Evolutionary conservation across 148 eudicot genomes (phyloP).

Genomic region (Dysphania ambrosioides): DNA sequence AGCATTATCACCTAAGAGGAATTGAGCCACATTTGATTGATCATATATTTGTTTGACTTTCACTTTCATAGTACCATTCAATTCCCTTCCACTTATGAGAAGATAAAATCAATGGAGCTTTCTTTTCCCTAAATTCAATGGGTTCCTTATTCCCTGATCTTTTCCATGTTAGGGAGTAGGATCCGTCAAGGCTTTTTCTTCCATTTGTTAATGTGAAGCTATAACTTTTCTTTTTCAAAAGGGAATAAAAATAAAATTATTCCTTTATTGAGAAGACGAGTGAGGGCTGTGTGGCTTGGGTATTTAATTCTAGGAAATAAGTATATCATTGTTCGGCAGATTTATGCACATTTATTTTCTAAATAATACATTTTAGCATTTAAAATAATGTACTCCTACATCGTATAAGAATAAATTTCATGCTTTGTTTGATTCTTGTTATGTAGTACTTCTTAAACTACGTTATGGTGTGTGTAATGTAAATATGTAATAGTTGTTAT

Average conservation of each 20-base stretch:
- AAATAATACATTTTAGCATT: too few relatives aligned
- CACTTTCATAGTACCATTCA: background rate
- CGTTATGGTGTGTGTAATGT: too few relatives aligned
- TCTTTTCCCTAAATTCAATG: background rate
- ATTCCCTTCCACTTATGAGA: background rate
- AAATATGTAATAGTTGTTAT: too few relatives aligned
- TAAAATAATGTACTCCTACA: too few relatives aligned
- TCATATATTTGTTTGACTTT: background rate
- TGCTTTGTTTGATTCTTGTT: too few relatives aligned
- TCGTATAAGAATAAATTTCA: too few relatives aligned
- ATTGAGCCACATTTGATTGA: too few relatives aligned
- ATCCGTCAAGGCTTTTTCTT: background rate
- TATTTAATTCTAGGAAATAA: background rate
- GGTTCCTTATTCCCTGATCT: background rate
- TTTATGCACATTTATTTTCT: background rate
- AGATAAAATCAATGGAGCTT: background rate
- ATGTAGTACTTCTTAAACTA: too few relatives aligned
- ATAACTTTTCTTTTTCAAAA: background rate
- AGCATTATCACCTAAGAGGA: too few relatives aligned
- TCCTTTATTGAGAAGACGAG: background rate
- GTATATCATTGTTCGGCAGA: background rate
- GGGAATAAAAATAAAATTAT: background rate
- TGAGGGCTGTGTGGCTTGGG: background rate
- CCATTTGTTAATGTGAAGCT: background rate
- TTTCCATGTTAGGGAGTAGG: background rate